Evolutionary conservation across 768 basidiomycete species (phyloP).

Genomic region (Calocera viscosa): DNA sequence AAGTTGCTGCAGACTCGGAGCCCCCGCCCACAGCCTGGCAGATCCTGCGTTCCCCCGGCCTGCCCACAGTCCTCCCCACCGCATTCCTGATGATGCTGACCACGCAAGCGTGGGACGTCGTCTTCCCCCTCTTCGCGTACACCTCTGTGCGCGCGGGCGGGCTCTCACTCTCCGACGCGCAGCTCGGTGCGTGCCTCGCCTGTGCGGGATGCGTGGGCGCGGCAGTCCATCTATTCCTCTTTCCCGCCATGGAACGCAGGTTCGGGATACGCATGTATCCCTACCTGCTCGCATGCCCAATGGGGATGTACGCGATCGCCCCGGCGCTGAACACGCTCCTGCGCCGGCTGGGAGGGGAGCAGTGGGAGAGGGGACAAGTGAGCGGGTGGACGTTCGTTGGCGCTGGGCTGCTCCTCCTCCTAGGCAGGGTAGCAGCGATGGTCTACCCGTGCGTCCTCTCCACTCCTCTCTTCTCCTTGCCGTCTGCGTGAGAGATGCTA

Average conservation of each 20-base stretch:
- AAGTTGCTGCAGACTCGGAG: too few species aligned
- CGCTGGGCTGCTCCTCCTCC: conserved; percentile 34
- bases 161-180: conserved; percentile 32
- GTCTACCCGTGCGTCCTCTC: conserved; percentile 40
- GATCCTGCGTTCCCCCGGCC: neutral
- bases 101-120: conserved; percentile 45
- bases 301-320: conserved; percentile 39
- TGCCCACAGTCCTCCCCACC: conserved; percentile 14
- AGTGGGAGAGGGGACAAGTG: conserved; percentile 13
- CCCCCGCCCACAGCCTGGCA: neutral
- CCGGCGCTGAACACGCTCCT: conserved; percentile 25
- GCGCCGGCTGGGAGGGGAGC: conserved; percentile 28
- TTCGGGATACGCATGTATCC: conserved; percentile 48
- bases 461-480: neutral
- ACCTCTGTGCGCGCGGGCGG: conserved; percentile 49
- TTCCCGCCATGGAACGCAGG: conserved; percentile 43
- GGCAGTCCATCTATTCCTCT: conserved; percentile 39
- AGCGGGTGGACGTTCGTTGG: conserved; percentile 36
- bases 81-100: conserved; percentile 29
- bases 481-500: too few species aligned
- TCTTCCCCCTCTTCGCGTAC: conserved; percentile 58
- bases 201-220: conserved; percentile 39
- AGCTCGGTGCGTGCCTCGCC: conserved; percentile 52
- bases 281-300: conserved; percentile 40
- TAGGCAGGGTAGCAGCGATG: conserved; percentile 36